These are phyloP conservation scores for Monilinia fructicola DNA, from an alignment of 2,329 filamentous ascomycete genomes.

Conservation along the genomic window DNA sequence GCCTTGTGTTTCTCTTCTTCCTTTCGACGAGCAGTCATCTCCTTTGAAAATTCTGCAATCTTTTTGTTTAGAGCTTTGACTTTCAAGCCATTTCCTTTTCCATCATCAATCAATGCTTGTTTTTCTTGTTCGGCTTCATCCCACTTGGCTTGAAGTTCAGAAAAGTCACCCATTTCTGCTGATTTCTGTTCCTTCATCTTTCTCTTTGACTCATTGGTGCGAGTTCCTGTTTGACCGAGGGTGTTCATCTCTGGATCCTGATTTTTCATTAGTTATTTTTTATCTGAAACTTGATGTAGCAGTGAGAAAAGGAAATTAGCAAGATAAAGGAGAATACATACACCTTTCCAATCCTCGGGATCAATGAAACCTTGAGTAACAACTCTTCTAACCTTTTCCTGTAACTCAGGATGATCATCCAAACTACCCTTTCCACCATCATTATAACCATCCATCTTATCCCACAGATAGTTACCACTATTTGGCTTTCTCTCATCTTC, in stretches of 20 bases:
- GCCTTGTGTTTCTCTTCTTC: slow-evolving; percentile 1
- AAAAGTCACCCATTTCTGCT: slow-evolving; percentile 22
- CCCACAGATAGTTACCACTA: slow-evolving; percentile 48
- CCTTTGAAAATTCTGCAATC: slow-evolving; percentile 9
- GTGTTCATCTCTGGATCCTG: slow-evolving; percentile 42
- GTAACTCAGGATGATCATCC: slow-evolving; percentile 54
- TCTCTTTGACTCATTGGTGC: slow-evolving; percentile 32
- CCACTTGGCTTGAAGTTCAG: slow-evolving; percentile 27
- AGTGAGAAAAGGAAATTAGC: slow-evolving; percentile 1
- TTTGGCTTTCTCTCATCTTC: slow-evolving; percentile 46
- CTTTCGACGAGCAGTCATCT: slow-evolving; percentile 3
- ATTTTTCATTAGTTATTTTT: background rate
- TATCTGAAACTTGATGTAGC: background rate
- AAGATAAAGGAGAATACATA: slow-evolving; percentile 49
- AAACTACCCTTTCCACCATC: slow-evolving; percentile 67
- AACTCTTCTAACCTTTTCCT: slow-evolving; percentile 72
- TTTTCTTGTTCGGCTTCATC: slow-evolving; percentile 19
- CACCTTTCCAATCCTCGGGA: slow-evolving; percentile 83
- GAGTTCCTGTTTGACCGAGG: slow-evolving; percentile 37
- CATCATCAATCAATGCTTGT: slow-evolving; percentile 5
- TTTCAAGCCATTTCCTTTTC: slow-evolving; percentile 31
- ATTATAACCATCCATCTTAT: slow-evolving; percentile 62
- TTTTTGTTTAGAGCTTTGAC: slow-evolving; percentile 39
- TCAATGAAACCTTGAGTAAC: slow-evolving; percentile 78
- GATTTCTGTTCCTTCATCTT: slow-evolving; percentile 30